Evolutionary conservation across 257 asterid species (phyloP).

Genomic region (Petrea volubilis): DNA sequence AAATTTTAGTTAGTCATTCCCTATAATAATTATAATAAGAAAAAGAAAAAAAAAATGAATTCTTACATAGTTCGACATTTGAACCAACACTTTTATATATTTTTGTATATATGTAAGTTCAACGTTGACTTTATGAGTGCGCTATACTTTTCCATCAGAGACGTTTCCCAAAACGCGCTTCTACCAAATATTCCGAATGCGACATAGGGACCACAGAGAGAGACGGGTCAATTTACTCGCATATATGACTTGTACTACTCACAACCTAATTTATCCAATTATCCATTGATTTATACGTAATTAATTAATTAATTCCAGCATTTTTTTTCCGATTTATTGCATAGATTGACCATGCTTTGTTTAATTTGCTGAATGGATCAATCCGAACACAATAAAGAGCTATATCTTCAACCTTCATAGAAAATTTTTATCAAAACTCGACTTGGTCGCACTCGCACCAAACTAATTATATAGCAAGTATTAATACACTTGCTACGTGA

Average conservation of each 20-base stretch:
- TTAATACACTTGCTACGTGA: no score
- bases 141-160: background rate
- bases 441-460: no score
- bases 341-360: background rate
- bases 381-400: no score
- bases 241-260: background rate
- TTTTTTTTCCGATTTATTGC: background rate
- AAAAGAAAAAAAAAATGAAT: no score
- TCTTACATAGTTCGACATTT: no score
- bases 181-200: slow-evolving; percentile 9
- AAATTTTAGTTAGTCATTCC: no score
- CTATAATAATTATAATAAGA: no score
- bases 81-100: no score
- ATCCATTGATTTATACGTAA: background rate
- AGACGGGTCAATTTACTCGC: background rate
- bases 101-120: background rate
- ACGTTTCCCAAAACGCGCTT: slow-evolving; percentile 17
- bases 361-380: background rate
- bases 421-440: no score
- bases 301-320: background rate
- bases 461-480: no score
- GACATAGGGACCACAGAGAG: background rate
- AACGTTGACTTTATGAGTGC: slow-evolving; percentile 11
- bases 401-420: no score
- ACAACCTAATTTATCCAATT: background rate